Conservation (phyloP, 352 stramenopile species). For the Phytophthora ohioensis region DNA sequence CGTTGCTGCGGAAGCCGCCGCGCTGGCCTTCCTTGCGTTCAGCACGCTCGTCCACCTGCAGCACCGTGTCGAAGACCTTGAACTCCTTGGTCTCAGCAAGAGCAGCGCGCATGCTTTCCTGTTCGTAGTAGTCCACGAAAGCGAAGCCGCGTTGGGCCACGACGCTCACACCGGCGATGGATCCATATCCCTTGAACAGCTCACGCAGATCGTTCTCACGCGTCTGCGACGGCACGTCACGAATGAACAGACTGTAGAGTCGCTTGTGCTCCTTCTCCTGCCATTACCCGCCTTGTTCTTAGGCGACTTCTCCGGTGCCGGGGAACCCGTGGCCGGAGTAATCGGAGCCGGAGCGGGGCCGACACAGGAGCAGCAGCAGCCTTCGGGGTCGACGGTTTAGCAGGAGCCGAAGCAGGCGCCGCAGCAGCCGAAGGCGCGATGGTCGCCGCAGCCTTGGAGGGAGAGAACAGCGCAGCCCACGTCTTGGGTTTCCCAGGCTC, state of each 20-base stretch:
- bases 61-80: constrained; percentile 77
- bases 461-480: constrained; percentile 44
- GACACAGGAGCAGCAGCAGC: constrained; percentile 28
- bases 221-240: constrained; percentile 74
- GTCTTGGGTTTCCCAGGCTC: constrained; percentile 48
- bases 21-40: constrained; percentile 80
- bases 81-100: constrained; percentile 73
- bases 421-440: constrained; percentile 30
- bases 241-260: constrained; percentile 79
- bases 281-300: constrained; percentile 62
- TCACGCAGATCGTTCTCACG: constrained; percentile 82
- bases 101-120: constrained; percentile 80
- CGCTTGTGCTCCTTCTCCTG: constrained; percentile 49
- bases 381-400: constrained; percentile 71
- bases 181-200: constrained; percentile 81
- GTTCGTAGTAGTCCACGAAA: constrained; percentile 87
- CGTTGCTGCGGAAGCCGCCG: constrained; percentile 58
- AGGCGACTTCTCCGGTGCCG: constrained; percentile 35
- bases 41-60: constrained; percentile 76
- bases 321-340: constrained; percentile 22
- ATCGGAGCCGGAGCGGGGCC: constrained; percentile 29
- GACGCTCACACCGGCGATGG: constrained; percentile 78
- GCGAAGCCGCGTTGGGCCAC: constrained; percentile 67
- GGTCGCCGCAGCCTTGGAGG: constrained; percentile 23
- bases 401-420: constrained; percentile 28